These are phyloP conservation scores for Pythium chondricola DNA, from an alignment of 352 stramenopile species.

Conservation along the genomic window DNA sequence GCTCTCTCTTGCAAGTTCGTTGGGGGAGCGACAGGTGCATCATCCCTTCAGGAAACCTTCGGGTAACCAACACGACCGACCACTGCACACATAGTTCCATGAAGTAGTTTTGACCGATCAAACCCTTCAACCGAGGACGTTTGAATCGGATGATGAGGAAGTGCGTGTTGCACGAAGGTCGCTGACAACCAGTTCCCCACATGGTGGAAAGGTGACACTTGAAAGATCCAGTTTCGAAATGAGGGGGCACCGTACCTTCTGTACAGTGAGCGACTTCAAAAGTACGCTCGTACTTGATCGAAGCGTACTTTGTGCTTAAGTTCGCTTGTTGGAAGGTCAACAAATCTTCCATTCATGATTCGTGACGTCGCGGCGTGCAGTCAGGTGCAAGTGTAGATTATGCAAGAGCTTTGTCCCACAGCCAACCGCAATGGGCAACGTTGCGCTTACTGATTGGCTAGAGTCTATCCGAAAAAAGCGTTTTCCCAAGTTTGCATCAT, in stretches of 20 bases:
- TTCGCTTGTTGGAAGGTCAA: too few relatives aligned
- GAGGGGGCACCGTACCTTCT: conserved; percentile 1
- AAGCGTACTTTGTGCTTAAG: too few relatives aligned
- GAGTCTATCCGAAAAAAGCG: conserved; percentile 2
- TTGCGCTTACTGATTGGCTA: conserved; percentile 17
- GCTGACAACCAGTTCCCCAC: conserved; percentile 9
- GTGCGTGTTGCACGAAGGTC: conserved; percentile 18
- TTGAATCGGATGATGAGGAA: conserved; percentile 5
- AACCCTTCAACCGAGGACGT: conserved; percentile 8
- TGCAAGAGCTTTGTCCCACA: too few relatives aligned
- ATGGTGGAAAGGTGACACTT: conserved; percentile 12
- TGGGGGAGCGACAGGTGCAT: too few relatives aligned
- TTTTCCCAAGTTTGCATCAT: conserved; percentile 5
- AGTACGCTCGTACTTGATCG: conserved; percentile 7
- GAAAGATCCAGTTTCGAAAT: conserved; percentile 18
- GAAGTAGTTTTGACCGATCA: conserved; percentile 11
- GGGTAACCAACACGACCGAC: conserved; percentile 23
- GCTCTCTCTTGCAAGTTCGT: too few relatives aligned
- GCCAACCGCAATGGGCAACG: conserved; percentile 10
- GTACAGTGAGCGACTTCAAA: too few relatives aligned
- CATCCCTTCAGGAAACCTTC: conserved; percentile 5
- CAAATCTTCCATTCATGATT: too few relatives aligned
- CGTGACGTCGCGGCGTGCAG: conserved; percentile 17
- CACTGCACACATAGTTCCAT: background rate
- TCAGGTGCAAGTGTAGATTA: too few relatives aligned